Base-by-base conservation (phyloP, 345 rosid genomes). In the Gossypium raimondii region DNA sequence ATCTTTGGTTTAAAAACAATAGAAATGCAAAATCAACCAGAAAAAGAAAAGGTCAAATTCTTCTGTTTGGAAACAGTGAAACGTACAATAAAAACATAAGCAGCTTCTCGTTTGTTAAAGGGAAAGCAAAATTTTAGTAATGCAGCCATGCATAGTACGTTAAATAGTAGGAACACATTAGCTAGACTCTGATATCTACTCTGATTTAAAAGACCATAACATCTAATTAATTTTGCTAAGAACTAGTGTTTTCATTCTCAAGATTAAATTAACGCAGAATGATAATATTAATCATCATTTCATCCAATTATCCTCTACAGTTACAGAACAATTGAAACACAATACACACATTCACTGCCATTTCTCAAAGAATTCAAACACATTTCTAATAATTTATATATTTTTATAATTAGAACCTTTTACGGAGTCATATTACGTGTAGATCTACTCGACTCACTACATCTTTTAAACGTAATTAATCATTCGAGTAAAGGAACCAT, bases 391-490 rank as follows among this genome's bases (percentile, higher is more conserved):
- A 14, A 8, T 48, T 22, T 25, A n/a, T 3, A 9, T 57, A 1
- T 1, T 22, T 12, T 34, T 5, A 34, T 34, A 18, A 45, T 68
- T 9, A 67, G 2, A 68, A 9, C 22, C 9, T 11, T 9, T 4
- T 50, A n/a, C 1, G 6, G 17, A 43, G 55, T 24, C 55, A 66
- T 13, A 65, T 14, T 59, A 59, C 34, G 2, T 24, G 45, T 80
- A 76, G 82, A 83, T 81, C 82, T 71, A 75, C 13, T 9, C 44
- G n/a, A 66, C 5, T 11, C 9, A 47, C 41, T 25, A 3, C 74
- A 77, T 29, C 61, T 34, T 73, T 57, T 18, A 55, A 11, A 58
- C 56, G 53, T 25, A 43, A 47, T 22, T 47, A 59, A 20, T 6
- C 73, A 25, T 29, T 69, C 41, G 60, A 64, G 10, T 3, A 43